Conservation (phyloP, 2,329 filamentous ascomycete species). For the Plectosphaerella sp. region DNA sequence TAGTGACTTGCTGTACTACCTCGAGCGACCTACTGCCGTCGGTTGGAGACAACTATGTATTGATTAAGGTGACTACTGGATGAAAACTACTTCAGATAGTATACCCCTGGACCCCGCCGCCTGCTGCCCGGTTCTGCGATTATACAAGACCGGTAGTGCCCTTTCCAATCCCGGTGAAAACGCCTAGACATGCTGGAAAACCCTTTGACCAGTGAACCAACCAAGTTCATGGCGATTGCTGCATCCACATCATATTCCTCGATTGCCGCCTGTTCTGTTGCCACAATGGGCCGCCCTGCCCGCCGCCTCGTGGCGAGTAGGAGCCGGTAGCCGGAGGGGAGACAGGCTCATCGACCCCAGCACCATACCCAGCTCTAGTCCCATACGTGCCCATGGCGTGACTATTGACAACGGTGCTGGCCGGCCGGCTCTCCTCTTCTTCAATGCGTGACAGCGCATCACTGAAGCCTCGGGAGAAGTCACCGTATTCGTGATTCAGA, state of each 20-base stretch:
- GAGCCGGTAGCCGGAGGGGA: slow-evolving; percentile 5
- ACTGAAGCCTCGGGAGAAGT: slow-evolving; percentile 38
- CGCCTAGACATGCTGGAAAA: too few species aligned
- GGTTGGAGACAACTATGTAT: too few species aligned
- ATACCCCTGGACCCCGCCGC: too few species aligned
- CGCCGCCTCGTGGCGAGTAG: slow-evolving; percentile 19
- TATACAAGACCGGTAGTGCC: too few species aligned
- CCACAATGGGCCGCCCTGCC: slow-evolving; percentile 39
- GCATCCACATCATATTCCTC: slow-evolving; percentile 43
- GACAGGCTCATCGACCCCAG: slow-evolving; percentile 4
- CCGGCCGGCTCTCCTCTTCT: slow-evolving; percentile 31
- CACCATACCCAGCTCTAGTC: slow-evolving; percentile 2
- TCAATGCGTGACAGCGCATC: slow-evolving; percentile 32
- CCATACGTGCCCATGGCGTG: slow-evolving; percentile 8
- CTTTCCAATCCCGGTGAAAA: too few species aligned
- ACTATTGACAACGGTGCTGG: slow-evolving; percentile 16
- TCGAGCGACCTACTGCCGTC: too few species aligned
- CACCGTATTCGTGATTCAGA: slow-evolving; percentile 38
- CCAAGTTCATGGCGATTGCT: background rate
- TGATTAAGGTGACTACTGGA: too few species aligned
- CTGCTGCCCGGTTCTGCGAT: too few species aligned
- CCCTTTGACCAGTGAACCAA: too few species aligned
- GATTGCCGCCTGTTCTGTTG: slow-evolving; percentile 47
- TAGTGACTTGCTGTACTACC: too few species aligned
- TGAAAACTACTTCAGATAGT: too few species aligned